Conservation (phyloP, 352 stramenopile genomes). For the Phytophthora boehmeriae region DNA sequence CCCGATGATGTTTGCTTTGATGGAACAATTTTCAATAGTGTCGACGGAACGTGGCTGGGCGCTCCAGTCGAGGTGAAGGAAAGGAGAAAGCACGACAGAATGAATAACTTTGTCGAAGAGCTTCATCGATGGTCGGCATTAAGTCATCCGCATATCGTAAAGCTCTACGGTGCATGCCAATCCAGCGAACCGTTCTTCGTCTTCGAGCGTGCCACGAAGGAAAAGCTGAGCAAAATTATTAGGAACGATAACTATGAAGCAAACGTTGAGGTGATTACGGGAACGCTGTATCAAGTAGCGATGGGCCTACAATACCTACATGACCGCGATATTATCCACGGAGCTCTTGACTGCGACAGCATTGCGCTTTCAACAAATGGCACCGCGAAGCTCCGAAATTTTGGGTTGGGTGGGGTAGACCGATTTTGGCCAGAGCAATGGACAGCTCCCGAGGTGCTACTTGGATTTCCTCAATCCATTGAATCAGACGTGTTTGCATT, state of each 20-base stretch:
- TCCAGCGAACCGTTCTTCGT: constrained; percentile 24
- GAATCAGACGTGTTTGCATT: constrained; percentile 16
- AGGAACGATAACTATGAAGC: too few species aligned
- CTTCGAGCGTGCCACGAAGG: constrained; percentile 13
- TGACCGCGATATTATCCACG: constrained; percentile 24
- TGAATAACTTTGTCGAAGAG: constrained; percentile 11
- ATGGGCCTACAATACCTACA: constrained; percentile 38
- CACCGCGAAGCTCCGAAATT: constrained; percentile 12
- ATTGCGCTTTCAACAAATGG: constrained; percentile 17
- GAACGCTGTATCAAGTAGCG: constrained; percentile 26
- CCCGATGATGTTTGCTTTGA: too few species aligned
- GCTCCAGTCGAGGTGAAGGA: constrained; percentile 8
- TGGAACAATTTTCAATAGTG: background rate
- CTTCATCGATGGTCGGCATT: constrained; percentile 19
- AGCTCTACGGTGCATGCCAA: constrained; percentile 27
- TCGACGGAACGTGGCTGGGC: constrained; percentile 8
- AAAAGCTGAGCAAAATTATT: too few species aligned
- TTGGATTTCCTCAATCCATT: constrained; percentile 14
- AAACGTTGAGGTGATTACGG: too few species aligned
- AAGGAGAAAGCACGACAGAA: background rate
- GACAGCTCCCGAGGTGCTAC: constrained; percentile 5
- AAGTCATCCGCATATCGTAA: constrained; percentile 31
- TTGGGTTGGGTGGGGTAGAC: too few species aligned
- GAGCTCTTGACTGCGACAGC: constrained; percentile 9
- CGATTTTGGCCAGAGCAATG: too few species aligned